These are phyloP conservation scores for Ilyonectria sp. DNA, from an alignment of 2,329 filamentous ascomycete genomes.

Conservation along the genomic window DNA sequence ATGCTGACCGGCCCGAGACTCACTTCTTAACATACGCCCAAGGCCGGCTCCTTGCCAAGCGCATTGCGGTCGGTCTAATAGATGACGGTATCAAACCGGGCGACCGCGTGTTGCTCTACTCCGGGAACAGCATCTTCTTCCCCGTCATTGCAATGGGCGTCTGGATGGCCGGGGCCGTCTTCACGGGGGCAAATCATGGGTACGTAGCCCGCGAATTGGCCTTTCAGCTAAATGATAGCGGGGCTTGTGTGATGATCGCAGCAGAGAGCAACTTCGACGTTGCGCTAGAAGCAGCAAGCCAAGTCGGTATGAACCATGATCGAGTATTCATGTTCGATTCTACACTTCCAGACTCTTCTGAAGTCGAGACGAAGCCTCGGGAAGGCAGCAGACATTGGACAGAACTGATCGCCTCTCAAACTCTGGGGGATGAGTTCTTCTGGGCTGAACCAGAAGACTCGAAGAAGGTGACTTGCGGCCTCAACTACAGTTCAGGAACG, in stretches of 20 bases:
- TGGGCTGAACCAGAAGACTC: conserved; percentile 73
- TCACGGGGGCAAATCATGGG: conserved; percentile 81
- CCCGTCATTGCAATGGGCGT: conserved; percentile 80
- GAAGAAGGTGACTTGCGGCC: conserved; percentile 70
- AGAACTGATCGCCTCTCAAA: conserved; percentile 66
- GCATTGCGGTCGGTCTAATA: conserved; percentile 78
- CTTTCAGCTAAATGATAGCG: conserved; percentile 82
- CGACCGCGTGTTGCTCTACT: conserved; percentile 82
- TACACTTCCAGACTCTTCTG: conserved; percentile 61
- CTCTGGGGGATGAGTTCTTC: conserved; percentile 69
- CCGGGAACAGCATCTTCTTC: conserved; percentile 81
- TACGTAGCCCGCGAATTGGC: conserved; percentile 80
- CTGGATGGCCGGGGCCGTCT: conserved; percentile 84
- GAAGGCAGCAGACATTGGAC: conserved; percentile 71
- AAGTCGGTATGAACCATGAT: conserved; percentile 67
- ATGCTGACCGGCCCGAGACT: conserved; percentile 76
- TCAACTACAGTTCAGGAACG: conserved; percentile 86
- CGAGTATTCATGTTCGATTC: conserved; percentile 78
- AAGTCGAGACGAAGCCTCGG: conserved; percentile 29
- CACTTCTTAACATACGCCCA: conserved; percentile 75
- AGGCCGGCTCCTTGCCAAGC: conserved; percentile 80
- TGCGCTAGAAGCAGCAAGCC: conserved; percentile 75
- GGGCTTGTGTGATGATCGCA: conserved; percentile 77
- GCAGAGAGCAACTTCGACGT: conserved; percentile 72
- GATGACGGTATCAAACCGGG: conserved; percentile 75